A percentile compares a stretch with the other conserved stretches of the same genome.
Conservation (phyloP, 108 stramenopile genomes). For the Pseudonitzschia delicatissima region DNA sequence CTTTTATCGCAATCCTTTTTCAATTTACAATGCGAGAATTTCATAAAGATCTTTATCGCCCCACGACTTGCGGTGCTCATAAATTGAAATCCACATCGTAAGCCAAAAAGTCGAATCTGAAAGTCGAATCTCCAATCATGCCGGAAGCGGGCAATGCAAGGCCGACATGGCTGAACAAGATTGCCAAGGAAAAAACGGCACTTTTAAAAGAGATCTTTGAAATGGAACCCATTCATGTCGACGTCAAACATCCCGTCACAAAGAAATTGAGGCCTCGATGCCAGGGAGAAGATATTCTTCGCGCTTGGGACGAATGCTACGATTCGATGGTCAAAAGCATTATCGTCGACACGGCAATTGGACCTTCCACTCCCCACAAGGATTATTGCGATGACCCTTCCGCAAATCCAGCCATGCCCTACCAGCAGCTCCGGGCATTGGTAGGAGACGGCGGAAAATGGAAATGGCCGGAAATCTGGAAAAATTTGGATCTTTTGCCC, state of each 20-base stretch:
- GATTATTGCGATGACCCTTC: slow-evolving; percentile 8
- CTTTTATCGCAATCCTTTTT: too few species aligned
- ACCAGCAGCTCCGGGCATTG: slow-evolving; percentile 16
- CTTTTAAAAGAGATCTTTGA: too few species aligned
- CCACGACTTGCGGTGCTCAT: too few species aligned
- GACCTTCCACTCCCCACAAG: slow-evolving; percentile 11
- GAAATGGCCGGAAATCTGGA: slow-evolving; percentile 22
- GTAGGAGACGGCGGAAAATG: slow-evolving; percentile 18
- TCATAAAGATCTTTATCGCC: too few species aligned
- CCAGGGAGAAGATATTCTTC: slow-evolving; percentile 10
- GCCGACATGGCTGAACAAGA: too few species aligned
- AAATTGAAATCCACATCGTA: too few species aligned
- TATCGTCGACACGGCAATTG: slow-evolving; percentile 8
- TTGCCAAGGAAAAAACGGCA: too few species aligned
- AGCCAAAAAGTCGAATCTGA: too few species aligned
- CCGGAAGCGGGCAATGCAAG: too few species aligned
- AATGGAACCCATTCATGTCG: slow-evolving; percentile 17
- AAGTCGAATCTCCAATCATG: too few species aligned
- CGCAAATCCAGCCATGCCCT: slow-evolving; percentile 18
- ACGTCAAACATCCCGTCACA: slow-evolving; percentile 8
- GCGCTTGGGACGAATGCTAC: slow-evolving; percentile 8
- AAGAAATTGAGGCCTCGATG: slow-evolving; percentile 8
- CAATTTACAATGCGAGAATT: too few species aligned
- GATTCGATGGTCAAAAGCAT: slow-evolving; percentile 11
- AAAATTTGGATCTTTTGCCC: too few species aligned